These are phyloP conservation scores for Acorus gramineus DNA, from an alignment of 106 monocot species.

Conservation along the genomic window DNA sequence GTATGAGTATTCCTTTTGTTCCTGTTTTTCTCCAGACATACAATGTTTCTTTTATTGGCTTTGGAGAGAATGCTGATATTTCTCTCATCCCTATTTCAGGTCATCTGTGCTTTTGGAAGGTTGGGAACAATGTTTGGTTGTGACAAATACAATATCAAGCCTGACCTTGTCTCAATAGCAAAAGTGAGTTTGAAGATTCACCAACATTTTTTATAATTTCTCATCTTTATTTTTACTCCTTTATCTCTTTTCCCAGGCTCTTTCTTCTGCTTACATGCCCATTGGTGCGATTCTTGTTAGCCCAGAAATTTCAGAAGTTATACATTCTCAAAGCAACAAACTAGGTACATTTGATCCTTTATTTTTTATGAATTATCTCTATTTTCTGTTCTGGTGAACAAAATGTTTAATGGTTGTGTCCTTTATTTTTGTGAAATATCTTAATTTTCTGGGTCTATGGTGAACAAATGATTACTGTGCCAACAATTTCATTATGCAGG, in stretches of 20 bases:
- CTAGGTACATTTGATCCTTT: conserved; percentile 39
- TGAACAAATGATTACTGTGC: too few species aligned
- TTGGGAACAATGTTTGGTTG: conserved; percentile 94
- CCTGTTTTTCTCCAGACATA: neutral
- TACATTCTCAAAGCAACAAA: conserved; percentile 92
- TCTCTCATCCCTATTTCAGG: conserved; percentile 25
- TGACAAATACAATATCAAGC: conserved; percentile 79
- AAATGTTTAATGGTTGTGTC: neutral
- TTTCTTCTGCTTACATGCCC: conserved; percentile 95
- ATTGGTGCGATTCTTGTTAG: conserved; percentile 89
- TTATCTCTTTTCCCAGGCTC: conserved; percentile 45
- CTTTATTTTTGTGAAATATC: neutral
- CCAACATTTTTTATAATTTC: neutral
- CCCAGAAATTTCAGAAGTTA: conserved; percentile 84
- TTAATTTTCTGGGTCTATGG: too few species aligned
- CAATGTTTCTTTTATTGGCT: neutral
- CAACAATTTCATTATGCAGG: conserved; percentile 22
- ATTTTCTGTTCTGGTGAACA: neutral
- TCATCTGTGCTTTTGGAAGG: conserved; percentile 96
- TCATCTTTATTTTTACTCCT: neutral
- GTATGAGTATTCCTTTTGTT: conserved; percentile 15
- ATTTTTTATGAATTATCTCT: neutral
- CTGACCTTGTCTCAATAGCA: conserved; percentile 88
- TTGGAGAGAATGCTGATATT: too few species aligned
- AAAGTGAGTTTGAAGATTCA: conserved; percentile 36